Percentiles rank a stretch among this genome's conserved stretches.
phyloP scores from a whole-genome alignment of 2,329 filamentous ascomycete species.

The Zarea fungicola region DNA sequence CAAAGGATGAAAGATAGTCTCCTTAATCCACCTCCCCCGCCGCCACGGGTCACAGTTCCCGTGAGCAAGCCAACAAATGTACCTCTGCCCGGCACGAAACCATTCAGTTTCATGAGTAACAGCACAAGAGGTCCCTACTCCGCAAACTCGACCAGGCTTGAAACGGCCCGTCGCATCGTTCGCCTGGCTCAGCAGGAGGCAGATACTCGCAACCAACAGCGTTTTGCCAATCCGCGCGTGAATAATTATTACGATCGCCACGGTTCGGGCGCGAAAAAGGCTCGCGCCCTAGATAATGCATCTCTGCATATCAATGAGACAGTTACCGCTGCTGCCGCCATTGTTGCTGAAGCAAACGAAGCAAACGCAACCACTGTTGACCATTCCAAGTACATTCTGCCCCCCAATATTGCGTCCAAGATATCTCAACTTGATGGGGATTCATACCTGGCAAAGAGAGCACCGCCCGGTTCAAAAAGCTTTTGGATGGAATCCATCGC shows the following conservation, averaged over 20 bases:
- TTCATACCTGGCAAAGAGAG: not conserved
- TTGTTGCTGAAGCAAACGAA: conserved; percentile 5
- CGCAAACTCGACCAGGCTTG: conserved; percentile 38
- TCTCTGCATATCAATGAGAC: conserved; percentile 7
- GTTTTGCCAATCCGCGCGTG: conserved; percentile 2
- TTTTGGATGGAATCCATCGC: conserved; percentile 7
- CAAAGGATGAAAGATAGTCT: not conserved
- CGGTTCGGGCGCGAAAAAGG: not conserved
- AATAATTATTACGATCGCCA: conserved; percentile 7
- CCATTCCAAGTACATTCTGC: conserved; percentile 3
- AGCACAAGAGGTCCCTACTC: conserved; percentile 9
- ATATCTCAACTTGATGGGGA: not conserved
- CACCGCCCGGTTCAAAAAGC: conserved; percentile 1
- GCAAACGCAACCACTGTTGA: conserved; percentile 1
- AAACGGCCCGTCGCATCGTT: conserved; percentile 39
- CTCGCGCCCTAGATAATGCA: conserved; percentile 2
- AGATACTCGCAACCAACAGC: not conserved
- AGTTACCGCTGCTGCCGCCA: conserved; percentile 2
- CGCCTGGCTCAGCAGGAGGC: conserved; percentile 11
- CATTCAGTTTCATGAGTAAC: not conserved
- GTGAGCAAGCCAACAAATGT: conserved; percentile 6
- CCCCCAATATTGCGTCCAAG: not conserved
- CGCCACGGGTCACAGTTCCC: not conserved
- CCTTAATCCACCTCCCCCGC: not conserved
- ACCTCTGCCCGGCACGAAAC: not conserved